phyloP scores from a whole-genome alignment of 2,329 filamentous ascomycete genomes.

The Fusarium sp. region DNA sequence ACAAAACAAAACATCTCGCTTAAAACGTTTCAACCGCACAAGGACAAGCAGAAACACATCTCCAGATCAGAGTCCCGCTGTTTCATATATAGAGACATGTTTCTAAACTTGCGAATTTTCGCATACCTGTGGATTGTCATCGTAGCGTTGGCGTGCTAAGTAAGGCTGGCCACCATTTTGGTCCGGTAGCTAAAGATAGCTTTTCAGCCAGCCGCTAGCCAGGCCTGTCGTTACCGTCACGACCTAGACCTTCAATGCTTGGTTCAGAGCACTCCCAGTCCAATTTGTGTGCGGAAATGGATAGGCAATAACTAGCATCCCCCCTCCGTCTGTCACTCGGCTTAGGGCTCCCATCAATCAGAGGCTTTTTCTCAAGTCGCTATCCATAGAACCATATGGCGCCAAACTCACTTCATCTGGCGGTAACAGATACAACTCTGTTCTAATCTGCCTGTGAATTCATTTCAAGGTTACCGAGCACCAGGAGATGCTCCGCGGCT shows the following conservation, averaged over 20 bases:
- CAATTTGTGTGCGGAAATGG: background rate
- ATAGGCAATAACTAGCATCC: background rate
- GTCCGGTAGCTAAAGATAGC: constrained; percentile 27
- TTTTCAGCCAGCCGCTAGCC: background rate
- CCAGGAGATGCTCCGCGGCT: background rate
- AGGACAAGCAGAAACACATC: background rate
- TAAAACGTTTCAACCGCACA: background rate
- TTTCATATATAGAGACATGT: background rate
- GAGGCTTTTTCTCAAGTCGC: background rate
- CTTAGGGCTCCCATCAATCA: background rate
- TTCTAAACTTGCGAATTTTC: constrained; percentile 6
- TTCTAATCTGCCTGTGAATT: background rate
- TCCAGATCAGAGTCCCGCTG: background rate
- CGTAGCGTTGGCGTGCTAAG: background rate
- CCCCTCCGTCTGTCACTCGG: background rate
- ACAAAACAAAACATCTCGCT: background rate
- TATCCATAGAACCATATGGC: constrained; percentile 1
- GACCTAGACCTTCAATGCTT: background rate
- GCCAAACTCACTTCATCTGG: background rate
- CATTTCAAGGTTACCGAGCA: background rate
- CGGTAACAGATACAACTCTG: background rate
- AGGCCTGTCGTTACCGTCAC: background rate
- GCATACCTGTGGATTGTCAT: background rate
- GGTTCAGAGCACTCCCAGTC: background rate
- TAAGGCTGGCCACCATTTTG: background rate